Conservation (phyloP, 129 eudicot genomes). For the Helichrysum umbraculigerum region DNA sequence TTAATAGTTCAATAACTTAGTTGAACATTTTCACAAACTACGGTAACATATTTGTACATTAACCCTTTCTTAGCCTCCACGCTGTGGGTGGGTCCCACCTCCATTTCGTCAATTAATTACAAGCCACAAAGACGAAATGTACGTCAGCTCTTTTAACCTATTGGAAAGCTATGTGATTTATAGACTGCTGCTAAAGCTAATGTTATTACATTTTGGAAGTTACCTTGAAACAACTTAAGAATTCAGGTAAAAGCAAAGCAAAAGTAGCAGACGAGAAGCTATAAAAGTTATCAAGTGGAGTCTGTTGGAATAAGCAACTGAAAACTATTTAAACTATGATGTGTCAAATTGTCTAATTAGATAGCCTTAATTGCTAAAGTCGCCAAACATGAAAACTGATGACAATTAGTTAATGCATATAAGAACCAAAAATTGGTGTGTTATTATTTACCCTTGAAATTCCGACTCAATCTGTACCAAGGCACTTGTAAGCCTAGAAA, state of each 20-base stretch:
- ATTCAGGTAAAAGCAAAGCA: too few species aligned
- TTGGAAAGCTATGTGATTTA: neutral
- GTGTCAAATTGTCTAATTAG: neutral
- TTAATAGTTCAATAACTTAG: too few species aligned
- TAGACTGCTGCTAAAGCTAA: too few species aligned
- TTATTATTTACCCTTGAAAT: constrained; percentile 60
- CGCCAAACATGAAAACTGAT: neutral
- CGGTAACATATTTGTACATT: too few species aligned
- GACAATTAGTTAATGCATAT: neutral
- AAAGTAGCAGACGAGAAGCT: too few species aligned
- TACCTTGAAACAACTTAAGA: too few species aligned
- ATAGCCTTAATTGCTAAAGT: neutral
- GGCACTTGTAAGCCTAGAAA: constrained; percentile 74
- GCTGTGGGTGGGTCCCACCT: neutral
- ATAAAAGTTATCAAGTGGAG: too few species aligned
- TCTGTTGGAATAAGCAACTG: too few species aligned
- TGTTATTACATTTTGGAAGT: too few species aligned
- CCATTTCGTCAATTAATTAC: neutral
- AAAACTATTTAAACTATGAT: too few species aligned
- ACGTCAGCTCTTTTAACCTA: neutral
- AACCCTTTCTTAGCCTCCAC: neutral
- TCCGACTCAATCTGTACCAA: constrained; percentile 60
- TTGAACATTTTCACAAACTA: too few species aligned
- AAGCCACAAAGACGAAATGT: neutral
- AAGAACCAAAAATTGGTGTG: neutral